These are phyloP conservation scores for Coniophora puteana DNA, from an alignment of 1,284 basidiomycete species.

Conservation along the genomic window DNA sequence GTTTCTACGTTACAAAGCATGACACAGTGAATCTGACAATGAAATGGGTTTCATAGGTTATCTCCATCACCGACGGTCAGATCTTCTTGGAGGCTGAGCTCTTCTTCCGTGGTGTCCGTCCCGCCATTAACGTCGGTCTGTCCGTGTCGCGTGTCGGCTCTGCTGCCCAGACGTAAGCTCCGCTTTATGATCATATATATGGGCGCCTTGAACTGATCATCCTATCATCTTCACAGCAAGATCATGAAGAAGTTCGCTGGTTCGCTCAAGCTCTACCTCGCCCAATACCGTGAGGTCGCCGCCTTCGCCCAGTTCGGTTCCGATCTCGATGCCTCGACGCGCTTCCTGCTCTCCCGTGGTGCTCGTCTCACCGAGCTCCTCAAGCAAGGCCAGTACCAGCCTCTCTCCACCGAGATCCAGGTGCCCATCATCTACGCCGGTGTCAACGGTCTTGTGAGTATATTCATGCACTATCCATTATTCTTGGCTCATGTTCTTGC, in stretches of 20 bases:
- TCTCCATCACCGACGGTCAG: constrained; percentile 97
- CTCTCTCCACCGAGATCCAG: constrained; percentile 90
- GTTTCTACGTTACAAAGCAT: constrained; percentile 23
- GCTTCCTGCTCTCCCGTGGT: constrained; percentile 96
- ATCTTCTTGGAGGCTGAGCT: constrained; percentile 99
- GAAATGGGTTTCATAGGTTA: constrained; percentile 53
- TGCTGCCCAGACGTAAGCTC: constrained; percentile 90
- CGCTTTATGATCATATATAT: neutral
- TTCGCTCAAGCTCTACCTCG: constrained; percentile 99
- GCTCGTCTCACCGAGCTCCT: constrained; percentile 97
- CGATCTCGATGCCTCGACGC: constrained; percentile 98
- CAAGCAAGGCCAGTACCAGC: constrained; percentile 98
- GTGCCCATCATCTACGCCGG: constrained; percentile 99
- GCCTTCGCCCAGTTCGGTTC: constrained; percentile 99
- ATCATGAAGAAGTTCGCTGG: constrained; percentile 99
- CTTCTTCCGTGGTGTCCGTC: constrained; percentile 99
- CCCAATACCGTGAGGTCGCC: constrained; percentile 99
- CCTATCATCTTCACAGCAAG: constrained; percentile 56
- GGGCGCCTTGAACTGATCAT: constrained; percentile 9
- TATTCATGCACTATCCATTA: neutral
- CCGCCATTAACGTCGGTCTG: constrained; percentile 99
- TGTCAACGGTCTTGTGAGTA: constrained; percentile 91
- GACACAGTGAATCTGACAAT: neutral
- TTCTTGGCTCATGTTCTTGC: constrained; percentile 8
- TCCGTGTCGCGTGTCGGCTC: constrained; percentile 99